phyloP scores from a whole-genome alignment of 257 asterid genomes.

The Salvia rosmarinus region DNA sequence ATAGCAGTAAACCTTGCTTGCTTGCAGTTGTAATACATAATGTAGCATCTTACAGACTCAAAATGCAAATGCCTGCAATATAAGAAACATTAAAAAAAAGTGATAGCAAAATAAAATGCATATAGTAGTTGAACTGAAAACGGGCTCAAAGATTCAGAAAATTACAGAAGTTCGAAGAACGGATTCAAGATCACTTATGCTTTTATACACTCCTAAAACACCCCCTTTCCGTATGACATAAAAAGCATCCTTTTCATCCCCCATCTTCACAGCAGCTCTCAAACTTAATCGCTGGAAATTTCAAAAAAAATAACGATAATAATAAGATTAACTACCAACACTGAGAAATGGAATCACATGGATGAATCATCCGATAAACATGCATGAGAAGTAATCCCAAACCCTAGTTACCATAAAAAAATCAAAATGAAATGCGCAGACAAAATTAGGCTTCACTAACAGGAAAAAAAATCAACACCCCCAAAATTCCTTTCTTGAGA shows the following conservation, averaged over 20 bases:
- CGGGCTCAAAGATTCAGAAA: neutral
- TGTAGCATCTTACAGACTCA: conserved; percentile 5
- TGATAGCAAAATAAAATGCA: neutral
- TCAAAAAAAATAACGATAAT: neutral
- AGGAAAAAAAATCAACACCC: neutral
- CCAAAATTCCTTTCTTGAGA: neutral
- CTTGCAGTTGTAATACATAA: neutral
- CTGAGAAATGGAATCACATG: conserved; percentile 18
- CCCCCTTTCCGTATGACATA: conserved; percentile 86
- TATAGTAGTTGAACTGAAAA: conserved; percentile 11
- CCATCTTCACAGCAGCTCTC: conserved; percentile 49
- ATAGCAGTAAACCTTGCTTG: neutral
- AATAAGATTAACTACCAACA: neutral
- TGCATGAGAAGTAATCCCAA: conserved; percentile 23
- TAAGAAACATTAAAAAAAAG: neutral
- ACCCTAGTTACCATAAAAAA: conserved; percentile 41
- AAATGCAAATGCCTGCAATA: conserved; percentile 29
- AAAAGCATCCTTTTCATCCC: conserved; percentile 84
- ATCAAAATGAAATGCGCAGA: neutral
- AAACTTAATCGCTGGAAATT: conserved; percentile 38
- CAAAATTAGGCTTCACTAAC: neutral
- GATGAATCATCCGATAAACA: conserved; percentile 4
- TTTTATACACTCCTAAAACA: conserved; percentile 72
- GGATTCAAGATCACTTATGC: conserved; percentile 84
- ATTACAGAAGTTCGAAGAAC: conserved; percentile 73